Evolutionary conservation across 2,329 filamentous ascomycete genomes (phyloP), one percentile per base, ranked within the genome.

Genomic region (Fusarium ambrosium): DNA sequence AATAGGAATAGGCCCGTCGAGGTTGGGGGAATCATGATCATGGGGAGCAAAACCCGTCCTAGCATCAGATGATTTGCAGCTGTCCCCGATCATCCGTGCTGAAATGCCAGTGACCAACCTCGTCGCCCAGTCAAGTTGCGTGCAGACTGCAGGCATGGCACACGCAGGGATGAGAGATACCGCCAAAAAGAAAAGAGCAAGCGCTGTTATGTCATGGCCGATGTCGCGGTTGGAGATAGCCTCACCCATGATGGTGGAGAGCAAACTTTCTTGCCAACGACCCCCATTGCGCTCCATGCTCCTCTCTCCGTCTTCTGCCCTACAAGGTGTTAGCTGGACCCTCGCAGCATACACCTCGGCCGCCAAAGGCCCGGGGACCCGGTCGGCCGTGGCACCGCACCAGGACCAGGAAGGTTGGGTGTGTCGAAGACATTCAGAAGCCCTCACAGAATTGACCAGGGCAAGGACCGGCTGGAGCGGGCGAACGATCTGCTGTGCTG

Each of bases 31-130:
- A 45, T 62, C 48, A 58, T 63, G 43, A 62, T 45, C 32, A 62
- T 64, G 68, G 24, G 36, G 60, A 68, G 34, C 34, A 62, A 70
- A 66, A 64, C 13, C 61, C 36, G 37, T 68, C 55, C 53, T 58
- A 58, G 69, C 56, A 72, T 69, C 65, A 75, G 41, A 62, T 48
- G 55, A 62, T 66, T 43, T 60, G 37, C 48, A 60, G 41, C 27
- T 53, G 51, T 48, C 24, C 37, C 55, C 39, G 55, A 22, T 61
- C 56, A 55, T 41, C 58, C 39, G 58, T 59, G 60, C 56, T 61
- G 45, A 39, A 61, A 61, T 41, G 58, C 27, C 32, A 32, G 32
- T 24, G 53, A 59, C 60, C 53, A 59, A 34, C 53, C 29, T 51
- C 29, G 43, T 39, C 61, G 53, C 41, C 39, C 43, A 32, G 29